A percentile compares a stretch with the other conserved stretches of the same genome.
Evolutionary conservation across 208 protist genomes (phyloP).

Genomic region (Wallacemonas sp.): DNA sequence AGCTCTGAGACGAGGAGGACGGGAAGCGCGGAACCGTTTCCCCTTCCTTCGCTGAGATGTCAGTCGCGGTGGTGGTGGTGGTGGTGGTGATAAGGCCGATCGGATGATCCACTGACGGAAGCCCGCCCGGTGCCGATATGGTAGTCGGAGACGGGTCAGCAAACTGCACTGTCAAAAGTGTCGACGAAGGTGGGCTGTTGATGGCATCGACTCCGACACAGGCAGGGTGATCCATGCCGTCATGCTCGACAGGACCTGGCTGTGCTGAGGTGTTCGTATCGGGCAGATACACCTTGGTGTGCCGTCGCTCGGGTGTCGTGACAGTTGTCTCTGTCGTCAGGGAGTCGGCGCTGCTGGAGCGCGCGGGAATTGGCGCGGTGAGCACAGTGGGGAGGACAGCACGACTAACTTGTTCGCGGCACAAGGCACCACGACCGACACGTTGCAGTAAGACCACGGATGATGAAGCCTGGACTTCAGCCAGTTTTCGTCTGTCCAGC

Average conservation of each 20-base stretch:
- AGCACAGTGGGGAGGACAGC: too few relatives aligned
- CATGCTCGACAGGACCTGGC: too few relatives aligned
- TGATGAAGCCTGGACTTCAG: too few relatives aligned
- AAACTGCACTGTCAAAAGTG: background rate
- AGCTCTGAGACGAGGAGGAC: background rate
- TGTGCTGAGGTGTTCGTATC: background rate
- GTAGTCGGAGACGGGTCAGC: background rate
- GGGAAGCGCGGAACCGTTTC: too few relatives aligned
- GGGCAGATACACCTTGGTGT: background rate
- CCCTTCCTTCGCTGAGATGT: too few relatives aligned
- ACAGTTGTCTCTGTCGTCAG: background rate
- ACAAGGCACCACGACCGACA: slow-evolving; percentile 21
- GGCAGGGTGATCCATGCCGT: too few relatives aligned
- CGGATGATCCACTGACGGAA: background rate
- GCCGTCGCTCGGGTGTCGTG: background rate
- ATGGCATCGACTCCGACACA: too few relatives aligned
- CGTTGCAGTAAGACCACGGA: slow-evolving; percentile 19
- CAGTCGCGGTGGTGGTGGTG: background rate
- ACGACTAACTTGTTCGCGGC: background rate
- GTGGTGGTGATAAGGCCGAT: background rate
- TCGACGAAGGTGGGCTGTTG: slow-evolving; percentile 10
- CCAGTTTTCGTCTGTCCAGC: too few relatives aligned
- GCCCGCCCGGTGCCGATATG: background rate
- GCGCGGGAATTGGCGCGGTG: too few relatives aligned
- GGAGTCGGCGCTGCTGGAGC: background rate